phyloP scores from a whole-genome alignment of 257 asterid genomes.

The Solanum pimpinellifolium region DNA sequence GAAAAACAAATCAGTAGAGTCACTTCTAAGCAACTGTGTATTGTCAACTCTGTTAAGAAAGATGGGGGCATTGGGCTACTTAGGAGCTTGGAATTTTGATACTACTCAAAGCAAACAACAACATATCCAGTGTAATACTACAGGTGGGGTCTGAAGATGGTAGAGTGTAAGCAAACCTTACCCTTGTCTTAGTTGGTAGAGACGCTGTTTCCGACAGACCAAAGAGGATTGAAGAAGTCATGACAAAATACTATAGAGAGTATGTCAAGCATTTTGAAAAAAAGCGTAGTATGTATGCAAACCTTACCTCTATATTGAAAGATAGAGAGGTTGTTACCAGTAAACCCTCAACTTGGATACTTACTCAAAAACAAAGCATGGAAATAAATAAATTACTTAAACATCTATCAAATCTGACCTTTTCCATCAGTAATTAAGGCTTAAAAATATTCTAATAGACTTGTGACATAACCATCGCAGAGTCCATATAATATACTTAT shows the following conservation, averaged over 20 bases:
- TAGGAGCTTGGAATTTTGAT: not conserved
- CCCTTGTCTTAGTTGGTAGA: not conserved
- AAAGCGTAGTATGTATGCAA: not conserved
- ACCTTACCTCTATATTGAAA: not conserved
- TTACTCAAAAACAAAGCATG: not conserved
- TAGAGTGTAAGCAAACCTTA: not conserved
- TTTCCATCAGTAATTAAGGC: not conserved
- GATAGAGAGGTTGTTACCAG: not conserved
- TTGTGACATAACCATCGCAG: not conserved
- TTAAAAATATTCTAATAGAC: not conserved
- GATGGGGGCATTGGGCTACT: not conserved
- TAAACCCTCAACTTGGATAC: not conserved
- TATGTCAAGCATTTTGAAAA: not conserved
- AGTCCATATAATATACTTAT: not conserved
- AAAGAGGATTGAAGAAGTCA: not conserved
- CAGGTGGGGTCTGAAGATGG: not conserved
- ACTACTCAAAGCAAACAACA: not conserved
- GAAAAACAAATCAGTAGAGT: not conserved
- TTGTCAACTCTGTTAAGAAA: not conserved
- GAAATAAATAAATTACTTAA: not conserved
- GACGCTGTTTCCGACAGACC: not conserved
- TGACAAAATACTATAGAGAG: not conserved
- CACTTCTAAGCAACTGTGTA: not conserved
- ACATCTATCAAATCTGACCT: not conserved
- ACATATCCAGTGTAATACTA: not conserved